These are phyloP conservation scores for Sclerotinia sclerotiorum DNA, from an alignment of 2,329 filamentous ascomycete genomes.

Conservation along the genomic window DNA sequence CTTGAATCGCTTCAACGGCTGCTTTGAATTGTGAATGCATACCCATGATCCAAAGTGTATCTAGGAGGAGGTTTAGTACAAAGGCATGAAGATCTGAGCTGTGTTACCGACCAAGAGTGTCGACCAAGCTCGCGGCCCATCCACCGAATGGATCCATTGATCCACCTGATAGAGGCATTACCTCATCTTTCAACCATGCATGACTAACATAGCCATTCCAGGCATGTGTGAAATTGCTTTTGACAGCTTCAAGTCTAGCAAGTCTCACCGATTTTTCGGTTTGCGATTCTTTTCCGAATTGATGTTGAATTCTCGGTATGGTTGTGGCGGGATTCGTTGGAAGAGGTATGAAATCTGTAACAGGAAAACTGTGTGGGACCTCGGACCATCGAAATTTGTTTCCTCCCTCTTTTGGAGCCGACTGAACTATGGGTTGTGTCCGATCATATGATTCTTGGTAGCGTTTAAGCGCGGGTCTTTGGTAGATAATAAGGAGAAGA, in stretches of 20 bases:
- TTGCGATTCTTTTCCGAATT: slow-evolving; percentile 25
- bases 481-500: slow-evolving; percentile 2
- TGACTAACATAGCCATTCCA: slow-evolving; percentile 79
- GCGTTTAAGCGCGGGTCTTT: neutral
- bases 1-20: slow-evolving; percentile 60
- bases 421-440: neutral
- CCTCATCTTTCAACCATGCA: slow-evolving; percentile 84
- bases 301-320: slow-evolving; percentile 33
- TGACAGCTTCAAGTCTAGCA: slow-evolving; percentile 28
- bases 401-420: neutral
- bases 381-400: slow-evolving; percentile 18
- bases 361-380: slow-evolving; percentile 21
- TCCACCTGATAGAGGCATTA: slow-evolving; percentile 67
- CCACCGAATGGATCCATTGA: slow-evolving; percentile 80
- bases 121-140: slow-evolving; percentile 84
- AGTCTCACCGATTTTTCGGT: slow-evolving; percentile 24
- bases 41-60: slow-evolving; percentile 84
- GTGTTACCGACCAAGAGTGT: slow-evolving; percentile 43
- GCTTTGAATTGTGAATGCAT: slow-evolving; percentile 70
- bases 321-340: slow-evolving; percentile 12
- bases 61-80: slow-evolving; percentile 48
- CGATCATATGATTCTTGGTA: neutral
- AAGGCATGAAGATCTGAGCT: no score
- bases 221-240: slow-evolving; percentile 41
- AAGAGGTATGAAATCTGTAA: slow-evolving; percentile 23